Percentiles rank a stretch among this genome's conserved stretches.
Conservation (phyloP, 2,329 filamentous ascomycete species). For the Calonectria leucothoes region DNA sequence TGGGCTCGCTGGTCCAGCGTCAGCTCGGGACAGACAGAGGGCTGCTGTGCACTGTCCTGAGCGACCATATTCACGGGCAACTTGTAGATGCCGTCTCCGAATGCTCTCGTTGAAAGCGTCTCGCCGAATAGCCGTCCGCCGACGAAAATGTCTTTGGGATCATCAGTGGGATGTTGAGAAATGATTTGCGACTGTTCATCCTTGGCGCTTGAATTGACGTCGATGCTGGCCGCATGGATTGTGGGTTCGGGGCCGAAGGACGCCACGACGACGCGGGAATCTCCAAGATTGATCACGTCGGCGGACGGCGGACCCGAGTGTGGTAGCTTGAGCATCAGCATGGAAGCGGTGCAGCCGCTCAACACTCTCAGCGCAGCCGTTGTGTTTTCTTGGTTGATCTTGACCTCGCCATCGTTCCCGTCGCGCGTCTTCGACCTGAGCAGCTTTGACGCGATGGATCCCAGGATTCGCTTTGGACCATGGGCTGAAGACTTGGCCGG, state of each 20-base stretch:
- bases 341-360: constrained; percentile 11
- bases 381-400: not conserved
- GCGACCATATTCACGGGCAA: not conserved
- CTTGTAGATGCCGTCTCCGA: constrained; percentile 13
- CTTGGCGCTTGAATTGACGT: not conserved
- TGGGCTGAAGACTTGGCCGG: not conserved
- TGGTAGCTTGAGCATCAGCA: constrained; percentile 7
- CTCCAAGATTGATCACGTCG: constrained; percentile 6
- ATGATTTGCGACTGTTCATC: not conserved
- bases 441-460: not conserved
- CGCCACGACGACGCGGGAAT: constrained; percentile 9
- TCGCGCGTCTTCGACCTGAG: not conserved
- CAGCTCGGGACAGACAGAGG: not conserved
- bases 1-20: not conserved
- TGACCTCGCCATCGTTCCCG: not conserved
- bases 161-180: constrained; percentile 8
- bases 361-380: constrained; percentile 1
- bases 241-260: not conserved
- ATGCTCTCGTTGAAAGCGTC: constrained; percentile 8
- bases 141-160: constrained; percentile 9
- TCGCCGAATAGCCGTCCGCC: constrained; percentile 9
- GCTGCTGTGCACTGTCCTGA: not conserved
- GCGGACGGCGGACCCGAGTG: not conserved
- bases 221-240: not conserved
- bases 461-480: not conserved